Evolutionary conservation across 192 early-diverging fungal genomes (phyloP), one percentile per base, ranked within the genome.

Genomic region (Backusella circina): DNA sequence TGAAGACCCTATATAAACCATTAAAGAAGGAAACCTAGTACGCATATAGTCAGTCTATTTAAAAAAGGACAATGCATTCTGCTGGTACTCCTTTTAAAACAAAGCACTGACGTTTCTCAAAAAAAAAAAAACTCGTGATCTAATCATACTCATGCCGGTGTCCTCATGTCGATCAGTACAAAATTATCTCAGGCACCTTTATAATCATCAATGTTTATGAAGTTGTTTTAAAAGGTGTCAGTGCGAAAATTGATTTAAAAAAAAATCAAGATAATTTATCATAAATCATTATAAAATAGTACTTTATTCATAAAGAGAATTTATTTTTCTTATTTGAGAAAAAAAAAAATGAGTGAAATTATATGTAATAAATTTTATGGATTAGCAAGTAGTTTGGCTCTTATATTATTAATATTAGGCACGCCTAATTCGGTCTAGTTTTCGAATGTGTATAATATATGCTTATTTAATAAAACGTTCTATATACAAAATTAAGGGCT

Each of bases 381-480:
- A 61, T 61, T 61, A 61, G 26, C 67, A 37, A 68, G 10, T 26
- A 37, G 18, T 38, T 68, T 35, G 12, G 67, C 54, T 68, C 67
- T 35, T 26, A 68, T 37, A 21, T 35, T 35, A 68, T 35, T 35
- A 16, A 91, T 84, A 74, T 91, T 84, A 5, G 89, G 89, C 10
- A 91, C 89, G 26, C 89, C 89, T 12, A 90, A 76, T 71, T 91
- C 89, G 30, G 88, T 84, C 89, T 88, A 51, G 54, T 61, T 61
- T 61, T 28, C 28, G 23, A 9, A 13, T 21, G 68, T 28, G n/a
- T 23, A 67, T 37, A 70, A 33, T 36, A 16, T 70, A 38, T 13
- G 12, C 37, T 33, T 70, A 47, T 26, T 26, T 8, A 67, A 37
- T 35, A 21, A 72, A 28, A 35, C 21, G 32, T 1, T 68, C 38